Percentiles rank a stretch among this genome's conserved stretches.
These are phyloP conservation scores for Cucumis hystrix DNA, from an alignment of 306 rosid genomes.

Conservation along the genomic window DNA sequence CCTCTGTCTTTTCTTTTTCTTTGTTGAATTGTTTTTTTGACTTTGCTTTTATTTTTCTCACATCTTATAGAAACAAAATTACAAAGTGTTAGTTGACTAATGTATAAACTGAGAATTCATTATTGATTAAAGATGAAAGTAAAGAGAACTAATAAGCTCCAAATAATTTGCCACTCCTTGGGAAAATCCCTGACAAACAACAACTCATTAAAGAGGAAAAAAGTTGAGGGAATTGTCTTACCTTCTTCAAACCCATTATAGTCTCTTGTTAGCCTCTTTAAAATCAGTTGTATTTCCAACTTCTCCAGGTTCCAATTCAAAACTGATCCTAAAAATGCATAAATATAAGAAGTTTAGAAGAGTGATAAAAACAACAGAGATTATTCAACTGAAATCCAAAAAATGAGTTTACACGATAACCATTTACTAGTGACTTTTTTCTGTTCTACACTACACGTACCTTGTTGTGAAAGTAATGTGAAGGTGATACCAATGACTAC, in stretches of 20 bases:
- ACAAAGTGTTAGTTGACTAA: neutral
- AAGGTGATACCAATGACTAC: too few relatives aligned
- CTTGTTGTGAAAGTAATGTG: slow-evolving; percentile 37
- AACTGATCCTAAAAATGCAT: slow-evolving; percentile 47
- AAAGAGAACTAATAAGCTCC: neutral
- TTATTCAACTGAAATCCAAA: neutral
- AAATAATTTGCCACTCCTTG: neutral
- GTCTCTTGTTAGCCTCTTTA: slow-evolving; percentile 65
- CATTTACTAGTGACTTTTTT: neutral
- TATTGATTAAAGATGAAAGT: neutral
- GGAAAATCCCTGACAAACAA: neutral
- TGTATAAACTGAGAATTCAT: neutral
- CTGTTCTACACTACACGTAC: slow-evolving; percentile 22
- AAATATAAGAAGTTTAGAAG: neutral
- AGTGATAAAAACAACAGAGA: neutral
- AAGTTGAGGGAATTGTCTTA: slow-evolving; percentile 4
- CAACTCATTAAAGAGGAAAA: neutral
- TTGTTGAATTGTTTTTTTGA: too few relatives aligned
- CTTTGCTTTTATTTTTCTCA: too few relatives aligned
- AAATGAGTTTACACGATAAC: neutral
- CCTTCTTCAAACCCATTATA: slow-evolving; percentile 92
- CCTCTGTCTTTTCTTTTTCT: too few relatives aligned
- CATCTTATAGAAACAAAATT: neutral
- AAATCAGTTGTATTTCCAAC: slow-evolving; percentile 80
- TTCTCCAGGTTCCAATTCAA: slow-evolving; percentile 77